phyloP scores from a whole-genome alignment of 2,329 filamentous ascomycete genomes.

The Scytalidium sp. region DNA sequence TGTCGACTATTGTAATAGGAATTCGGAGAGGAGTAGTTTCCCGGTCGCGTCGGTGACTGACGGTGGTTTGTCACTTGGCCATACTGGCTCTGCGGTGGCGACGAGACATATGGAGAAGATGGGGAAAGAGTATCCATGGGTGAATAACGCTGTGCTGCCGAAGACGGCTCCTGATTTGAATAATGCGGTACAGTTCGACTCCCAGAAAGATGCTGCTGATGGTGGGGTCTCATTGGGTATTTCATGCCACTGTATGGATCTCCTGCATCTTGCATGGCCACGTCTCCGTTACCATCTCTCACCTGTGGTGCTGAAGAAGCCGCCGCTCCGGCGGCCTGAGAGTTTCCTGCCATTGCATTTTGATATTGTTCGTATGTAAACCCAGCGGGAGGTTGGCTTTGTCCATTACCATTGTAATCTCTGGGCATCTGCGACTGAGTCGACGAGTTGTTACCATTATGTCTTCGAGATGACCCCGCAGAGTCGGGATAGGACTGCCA shows the following conservation, averaged over 20 bases:
- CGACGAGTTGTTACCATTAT: conserved; percentile 50
- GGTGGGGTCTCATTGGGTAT: conserved; percentile 76
- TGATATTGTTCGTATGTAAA: conserved; percentile 71
- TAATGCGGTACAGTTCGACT: conserved; percentile 60
- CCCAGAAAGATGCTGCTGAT: conserved; percentile 66
- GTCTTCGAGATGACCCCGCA: conserved; percentile 60
- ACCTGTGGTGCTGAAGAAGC: conserved; percentile 55
- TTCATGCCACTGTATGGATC: conserved; percentile 85
- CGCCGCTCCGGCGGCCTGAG: conserved; percentile 54
- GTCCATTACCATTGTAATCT: conserved; percentile 37
- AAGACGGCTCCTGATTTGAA: conserved; percentile 69
- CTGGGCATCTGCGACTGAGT: conserved; percentile 43
- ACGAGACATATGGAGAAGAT: conserved; percentile 72
- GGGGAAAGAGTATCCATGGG: conserved; percentile 90
- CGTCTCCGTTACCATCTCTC: conserved; percentile 72
- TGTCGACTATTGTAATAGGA: conserved; percentile 49
- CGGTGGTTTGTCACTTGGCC: conserved; percentile 51
- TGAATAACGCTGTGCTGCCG: conserved; percentile 88
- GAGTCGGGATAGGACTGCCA: conserved; percentile 69
- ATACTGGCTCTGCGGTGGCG: conserved; percentile 49
- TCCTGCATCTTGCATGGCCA: conserved; percentile 81
- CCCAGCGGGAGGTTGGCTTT: conserved; percentile 51
- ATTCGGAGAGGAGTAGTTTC: conserved; percentile 55
- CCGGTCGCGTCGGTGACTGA: conserved; percentile 75
- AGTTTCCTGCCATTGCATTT: conserved; percentile 37